Evolutionary conservation across 108 stramenopile species (phyloP).

Genomic region (Cylindrotheca closterium): DNA sequence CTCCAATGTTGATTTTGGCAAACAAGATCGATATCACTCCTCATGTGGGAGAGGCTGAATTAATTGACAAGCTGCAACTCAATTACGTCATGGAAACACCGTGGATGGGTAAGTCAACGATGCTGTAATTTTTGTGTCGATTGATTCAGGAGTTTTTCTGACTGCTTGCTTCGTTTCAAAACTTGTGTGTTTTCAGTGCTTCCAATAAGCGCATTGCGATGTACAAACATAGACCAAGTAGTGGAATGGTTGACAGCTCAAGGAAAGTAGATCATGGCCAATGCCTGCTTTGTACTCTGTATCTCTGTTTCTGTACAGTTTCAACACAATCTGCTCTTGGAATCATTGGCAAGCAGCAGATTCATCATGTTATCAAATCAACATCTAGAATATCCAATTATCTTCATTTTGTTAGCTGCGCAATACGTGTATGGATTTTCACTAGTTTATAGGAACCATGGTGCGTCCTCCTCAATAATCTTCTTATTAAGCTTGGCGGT

Average conservation of each 20-base stretch:
- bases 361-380: too few relatives aligned
- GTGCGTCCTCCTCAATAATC: constrained; percentile 68
- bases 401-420: too few relatives aligned
- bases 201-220: constrained; percentile 86
- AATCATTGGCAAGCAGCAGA: neutral
- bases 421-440: too few relatives aligned
- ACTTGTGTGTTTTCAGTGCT: constrained; percentile 58
- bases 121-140: too few relatives aligned
- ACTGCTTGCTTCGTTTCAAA: too few relatives aligned
- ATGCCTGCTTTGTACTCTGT: too few relatives aligned
- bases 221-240: constrained; percentile 93
- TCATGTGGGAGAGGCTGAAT: constrained; percentile 82
- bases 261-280: constrained; percentile 65
- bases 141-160: too few relatives aligned
- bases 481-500: constrained; percentile 53
- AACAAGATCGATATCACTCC: constrained; percentile 95
- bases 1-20: constrained; percentile 88
- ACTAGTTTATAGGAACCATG: constrained; percentile 69
- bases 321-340: too few relatives aligned
- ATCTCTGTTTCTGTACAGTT: too few relatives aligned
- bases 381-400: too few relatives aligned
- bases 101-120: constrained; percentile 65
- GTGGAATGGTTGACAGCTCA: constrained; percentile 93
- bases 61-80: constrained; percentile 90
- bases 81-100: constrained; percentile 96